A percentile compares a stretch with the other conserved stretches of the same genome.
These are phyloP conservation scores for Diphasiastrum complanatum DNA, from an alignment of 83 land plant species.

Conservation along the genomic window DNA sequence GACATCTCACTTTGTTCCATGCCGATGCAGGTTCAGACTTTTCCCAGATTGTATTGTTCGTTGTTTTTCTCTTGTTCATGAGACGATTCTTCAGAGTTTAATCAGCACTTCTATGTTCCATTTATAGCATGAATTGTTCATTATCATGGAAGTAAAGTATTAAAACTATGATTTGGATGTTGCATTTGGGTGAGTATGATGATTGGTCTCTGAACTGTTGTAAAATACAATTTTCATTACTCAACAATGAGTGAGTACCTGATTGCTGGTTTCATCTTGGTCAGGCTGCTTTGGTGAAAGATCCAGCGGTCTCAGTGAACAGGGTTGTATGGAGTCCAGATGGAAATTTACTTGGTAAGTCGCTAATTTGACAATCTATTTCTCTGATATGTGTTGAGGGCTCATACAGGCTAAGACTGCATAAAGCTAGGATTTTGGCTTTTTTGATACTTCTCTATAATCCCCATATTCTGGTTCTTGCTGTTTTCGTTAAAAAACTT, in stretches of 20 bases:
- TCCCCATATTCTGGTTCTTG: no score
- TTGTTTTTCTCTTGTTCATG: no score
- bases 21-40: constrained; percentile 58
- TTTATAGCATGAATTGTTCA: constrained; percentile 2
- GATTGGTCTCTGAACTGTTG: constrained; percentile 3
- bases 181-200: not conserved
- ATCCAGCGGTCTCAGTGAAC: constrained; percentile 69
- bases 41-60: not conserved
- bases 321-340: constrained; percentile 90
- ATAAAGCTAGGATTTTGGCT: no score
- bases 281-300: constrained; percentile 75
- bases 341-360: constrained; percentile 71
- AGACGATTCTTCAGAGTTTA: no score
- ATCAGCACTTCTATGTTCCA: not conserved
- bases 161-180: not conserved
- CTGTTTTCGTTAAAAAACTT: no score
- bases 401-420: not conserved
- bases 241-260: no score
- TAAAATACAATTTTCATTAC: not conserved
- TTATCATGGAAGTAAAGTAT: no score
- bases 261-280: not conserved
- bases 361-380: not conserved
- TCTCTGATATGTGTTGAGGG: not conserved
- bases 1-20: constrained; percentile 58
- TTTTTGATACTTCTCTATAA: no score